Conservation (phyloP, 139 green algal species). For the Dunaliella sp. region DNA sequence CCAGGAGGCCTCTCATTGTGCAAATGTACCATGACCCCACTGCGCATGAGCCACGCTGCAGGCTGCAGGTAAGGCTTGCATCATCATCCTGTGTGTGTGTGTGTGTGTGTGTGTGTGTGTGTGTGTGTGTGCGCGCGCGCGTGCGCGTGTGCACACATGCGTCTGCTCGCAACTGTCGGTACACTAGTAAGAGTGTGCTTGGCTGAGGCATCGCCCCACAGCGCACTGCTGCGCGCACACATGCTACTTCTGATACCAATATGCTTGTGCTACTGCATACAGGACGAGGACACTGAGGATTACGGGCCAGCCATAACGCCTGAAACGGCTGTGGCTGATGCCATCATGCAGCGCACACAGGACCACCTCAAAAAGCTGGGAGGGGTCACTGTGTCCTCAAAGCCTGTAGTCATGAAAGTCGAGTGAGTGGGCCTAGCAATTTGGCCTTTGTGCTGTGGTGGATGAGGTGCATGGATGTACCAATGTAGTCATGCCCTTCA, state of each 20-base stretch:
- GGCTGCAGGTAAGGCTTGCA: slow-evolving; percentile 51
- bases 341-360: slow-evolving; percentile 80
- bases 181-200: too few relatives aligned
- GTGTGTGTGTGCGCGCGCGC: too few relatives aligned
- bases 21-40: slow-evolving; percentile 81
- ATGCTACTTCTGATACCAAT: too few relatives aligned
- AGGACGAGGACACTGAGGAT: slow-evolving; percentile 77
- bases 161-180: too few relatives aligned
- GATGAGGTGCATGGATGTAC: too few relatives aligned
- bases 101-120: too few relatives aligned
- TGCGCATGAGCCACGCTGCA: slow-evolving; percentile 70
- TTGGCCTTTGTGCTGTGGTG: too few relatives aligned
- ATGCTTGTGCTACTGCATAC: background rate
- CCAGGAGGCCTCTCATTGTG: slow-evolving; percentile 77
- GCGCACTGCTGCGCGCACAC: too few relatives aligned
- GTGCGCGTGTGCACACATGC: too few relatives aligned
- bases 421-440: too few relatives aligned
- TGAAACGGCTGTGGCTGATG: slow-evolving; percentile 73
- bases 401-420: slow-evolving; percentile 78
- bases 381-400: slow-evolving; percentile 69
- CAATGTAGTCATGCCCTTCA: background rate
- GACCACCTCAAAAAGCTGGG: slow-evolving; percentile 70
- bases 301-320: slow-evolving; percentile 64
- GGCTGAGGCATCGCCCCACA: too few relatives aligned
- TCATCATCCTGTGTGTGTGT: too few relatives aligned